Evolutionary conservation across 306 rosid genomes (phyloP).

Genomic region (Quercus parvula): DNA sequence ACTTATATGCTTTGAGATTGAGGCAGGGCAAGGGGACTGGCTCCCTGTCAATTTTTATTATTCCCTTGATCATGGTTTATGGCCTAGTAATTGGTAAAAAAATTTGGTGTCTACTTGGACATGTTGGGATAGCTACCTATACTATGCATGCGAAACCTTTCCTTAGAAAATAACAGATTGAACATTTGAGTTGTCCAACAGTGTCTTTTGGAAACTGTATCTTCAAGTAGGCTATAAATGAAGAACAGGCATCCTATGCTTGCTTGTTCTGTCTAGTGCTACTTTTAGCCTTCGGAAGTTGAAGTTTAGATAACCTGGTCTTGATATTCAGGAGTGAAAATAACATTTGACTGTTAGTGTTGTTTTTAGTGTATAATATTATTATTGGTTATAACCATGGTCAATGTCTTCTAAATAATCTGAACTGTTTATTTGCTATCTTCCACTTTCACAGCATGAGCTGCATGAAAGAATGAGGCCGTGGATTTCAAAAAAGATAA

Average conservation of each 20-base stretch:
- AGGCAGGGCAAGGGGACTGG: no score
- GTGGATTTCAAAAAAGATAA: conserved; percentile 93
- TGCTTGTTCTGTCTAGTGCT: neutral
- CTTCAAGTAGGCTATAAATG: neutral
- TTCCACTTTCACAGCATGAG: conserved; percentile 54
- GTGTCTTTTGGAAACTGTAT: neutral
- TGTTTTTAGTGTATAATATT: neutral
- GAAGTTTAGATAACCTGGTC: neutral
- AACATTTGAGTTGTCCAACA: neutral
- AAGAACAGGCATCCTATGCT: neutral
- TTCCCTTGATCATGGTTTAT: no score
- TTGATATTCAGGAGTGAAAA: neutral
- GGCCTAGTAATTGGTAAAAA: neutral
- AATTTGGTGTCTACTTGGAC: neutral
- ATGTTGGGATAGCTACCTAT: neutral
- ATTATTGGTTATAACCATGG: neutral
- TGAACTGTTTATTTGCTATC: neutral
- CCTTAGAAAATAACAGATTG: neutral
- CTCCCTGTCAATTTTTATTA: no score
- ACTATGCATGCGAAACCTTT: neutral
- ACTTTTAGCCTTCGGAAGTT: neutral
- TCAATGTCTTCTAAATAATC: neutral
- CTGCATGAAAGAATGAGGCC: conserved; percentile 97
- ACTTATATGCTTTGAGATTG: neutral
- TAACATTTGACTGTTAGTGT: neutral